These are phyloP conservation scores for Penicillium canescens DNA, from an alignment of 495 filamentous ascomycete species.

Conservation along the genomic window DNA sequence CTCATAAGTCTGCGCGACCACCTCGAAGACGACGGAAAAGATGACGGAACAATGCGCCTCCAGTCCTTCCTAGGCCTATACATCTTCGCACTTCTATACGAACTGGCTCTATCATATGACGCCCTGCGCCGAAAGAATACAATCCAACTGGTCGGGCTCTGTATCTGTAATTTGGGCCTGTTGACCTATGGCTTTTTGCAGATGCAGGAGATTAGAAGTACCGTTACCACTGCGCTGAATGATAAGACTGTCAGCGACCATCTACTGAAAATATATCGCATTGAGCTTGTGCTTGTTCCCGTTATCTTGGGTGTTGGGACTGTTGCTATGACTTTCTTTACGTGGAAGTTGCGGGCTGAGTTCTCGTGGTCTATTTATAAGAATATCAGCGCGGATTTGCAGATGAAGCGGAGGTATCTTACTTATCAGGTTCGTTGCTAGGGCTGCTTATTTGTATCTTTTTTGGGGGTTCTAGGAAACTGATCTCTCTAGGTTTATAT, in stretches of 20 bases:
- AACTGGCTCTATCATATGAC: slow-evolving; percentile 22
- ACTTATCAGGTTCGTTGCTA: slow-evolving; percentile 13
- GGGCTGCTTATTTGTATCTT: background rate
- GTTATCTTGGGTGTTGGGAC: slow-evolving; percentile 18
- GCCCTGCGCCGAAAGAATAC: slow-evolving; percentile 22
- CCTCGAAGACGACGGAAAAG: slow-evolving; percentile 6
- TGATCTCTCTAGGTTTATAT: slow-evolving; percentile 15
- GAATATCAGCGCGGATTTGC: slow-evolving; percentile 18
- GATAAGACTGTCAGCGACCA: background rate
- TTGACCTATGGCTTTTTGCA: slow-evolving; percentile 21
- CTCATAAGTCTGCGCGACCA: slow-evolving; percentile 18
- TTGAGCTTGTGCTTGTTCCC: slow-evolving; percentile 21
- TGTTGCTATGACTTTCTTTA: slow-evolving; percentile 14
- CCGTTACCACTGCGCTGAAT: slow-evolving; percentile 4
- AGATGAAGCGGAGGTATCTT: slow-evolving; percentile 20
- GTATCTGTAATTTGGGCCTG: slow-evolving; percentile 21
- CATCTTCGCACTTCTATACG: slow-evolving; percentile 25
- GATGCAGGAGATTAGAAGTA: slow-evolving; percentile 18
- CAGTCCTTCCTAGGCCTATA: slow-evolving; percentile 24
- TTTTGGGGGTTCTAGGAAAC: background rate
- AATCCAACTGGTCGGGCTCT: slow-evolving; percentile 21
- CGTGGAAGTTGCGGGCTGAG: slow-evolving; percentile 21
- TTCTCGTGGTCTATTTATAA: slow-evolving; percentile 21
- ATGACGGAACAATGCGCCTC: slow-evolving; percentile 13
- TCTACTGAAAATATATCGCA: slow-evolving; percentile 3